These are phyloP conservation scores for Sugiyamaella pinicola DNA, from an alignment of 1,139 yeast genomes.

Conservation along the genomic window DNA sequence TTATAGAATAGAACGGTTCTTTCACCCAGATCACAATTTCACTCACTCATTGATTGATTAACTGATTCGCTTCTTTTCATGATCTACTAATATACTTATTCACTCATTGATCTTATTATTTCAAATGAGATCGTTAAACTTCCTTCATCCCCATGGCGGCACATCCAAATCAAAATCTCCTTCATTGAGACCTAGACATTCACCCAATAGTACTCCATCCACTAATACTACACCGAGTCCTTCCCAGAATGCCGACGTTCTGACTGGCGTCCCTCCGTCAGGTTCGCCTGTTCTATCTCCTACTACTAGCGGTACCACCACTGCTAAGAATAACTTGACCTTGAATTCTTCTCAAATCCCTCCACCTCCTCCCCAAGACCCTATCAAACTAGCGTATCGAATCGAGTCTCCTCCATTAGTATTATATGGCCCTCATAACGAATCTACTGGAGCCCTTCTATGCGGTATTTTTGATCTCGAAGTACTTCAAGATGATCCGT, in stretches of 20 bases:
- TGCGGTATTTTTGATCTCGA: conserved; percentile 62
- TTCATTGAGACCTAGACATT: conserved; percentile 3
- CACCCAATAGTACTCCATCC: neutral
- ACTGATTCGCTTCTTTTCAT: no score
- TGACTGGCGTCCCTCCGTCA: conserved; percentile 10
- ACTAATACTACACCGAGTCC: neutral
- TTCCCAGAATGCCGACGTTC: conserved; percentile 7
- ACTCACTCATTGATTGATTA: no score
- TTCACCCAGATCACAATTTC: no score
- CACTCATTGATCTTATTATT: no score
- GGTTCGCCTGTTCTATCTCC: conserved; percentile 13
- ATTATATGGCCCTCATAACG: conserved; percentile 74
- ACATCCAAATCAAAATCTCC: conserved; percentile 10
- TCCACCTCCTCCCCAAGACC: conserved; percentile 8
- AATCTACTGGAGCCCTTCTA: conserved; percentile 82
- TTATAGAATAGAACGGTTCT: no score
- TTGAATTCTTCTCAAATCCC: neutral
- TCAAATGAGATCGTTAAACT: conserved; percentile 9
- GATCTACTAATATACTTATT: no score
- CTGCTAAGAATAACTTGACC: conserved; percentile 13
- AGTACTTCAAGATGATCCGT: conserved; percentile 35
- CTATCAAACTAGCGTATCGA: conserved; percentile 55
- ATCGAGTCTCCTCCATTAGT: conserved; percentile 92
- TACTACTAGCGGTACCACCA: conserved; percentile 2
- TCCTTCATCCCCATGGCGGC: conserved; percentile 1